Evolutionary conservation across 495 filamentous ascomycete genomes (phyloP).

Genomic region (Aspergillus sparsus): DNA sequence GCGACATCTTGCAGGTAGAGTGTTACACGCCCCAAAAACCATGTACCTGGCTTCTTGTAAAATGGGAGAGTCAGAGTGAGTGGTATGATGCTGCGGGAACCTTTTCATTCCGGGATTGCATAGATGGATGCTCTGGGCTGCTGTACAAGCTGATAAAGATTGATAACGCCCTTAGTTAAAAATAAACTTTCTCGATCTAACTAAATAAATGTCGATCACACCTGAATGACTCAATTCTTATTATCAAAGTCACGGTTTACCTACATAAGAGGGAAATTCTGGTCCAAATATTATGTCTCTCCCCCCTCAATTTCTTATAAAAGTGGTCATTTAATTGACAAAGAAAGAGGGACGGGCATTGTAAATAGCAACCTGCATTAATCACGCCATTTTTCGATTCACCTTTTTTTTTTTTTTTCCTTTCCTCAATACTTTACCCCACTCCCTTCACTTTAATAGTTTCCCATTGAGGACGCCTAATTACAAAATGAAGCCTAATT

Average conservation of each 20-base stretch:
- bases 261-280: too few species aligned
- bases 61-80: constrained; percentile 13
- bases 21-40: constrained; percentile 1
- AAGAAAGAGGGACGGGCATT: too few species aligned
- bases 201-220: neutral
- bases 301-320: too few species aligned
- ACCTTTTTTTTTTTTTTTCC: too few species aligned
- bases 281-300: too few species aligned
- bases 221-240: too few species aligned
- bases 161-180: constrained; percentile 17
- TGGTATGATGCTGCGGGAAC: constrained; percentile 35
- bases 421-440: neutral
- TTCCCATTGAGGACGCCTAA: neutral
- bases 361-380: too few species aligned
- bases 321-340: too few species aligned
- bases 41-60: constrained; percentile 8
- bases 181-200: neutral
- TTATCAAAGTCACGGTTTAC: too few species aligned
- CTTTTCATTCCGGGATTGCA: constrained; percentile 17
- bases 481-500: constrained; percentile 35
- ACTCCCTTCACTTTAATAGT: neutral
- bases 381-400: too few species aligned
- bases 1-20: constrained; percentile 34
- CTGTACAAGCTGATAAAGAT: constrained; percentile 31
- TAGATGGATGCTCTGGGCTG: constrained; percentile 19